phyloP scores from a whole-genome alignment of 2,329 filamentous ascomycete species.

The Herpotrichia juniperi region DNA sequence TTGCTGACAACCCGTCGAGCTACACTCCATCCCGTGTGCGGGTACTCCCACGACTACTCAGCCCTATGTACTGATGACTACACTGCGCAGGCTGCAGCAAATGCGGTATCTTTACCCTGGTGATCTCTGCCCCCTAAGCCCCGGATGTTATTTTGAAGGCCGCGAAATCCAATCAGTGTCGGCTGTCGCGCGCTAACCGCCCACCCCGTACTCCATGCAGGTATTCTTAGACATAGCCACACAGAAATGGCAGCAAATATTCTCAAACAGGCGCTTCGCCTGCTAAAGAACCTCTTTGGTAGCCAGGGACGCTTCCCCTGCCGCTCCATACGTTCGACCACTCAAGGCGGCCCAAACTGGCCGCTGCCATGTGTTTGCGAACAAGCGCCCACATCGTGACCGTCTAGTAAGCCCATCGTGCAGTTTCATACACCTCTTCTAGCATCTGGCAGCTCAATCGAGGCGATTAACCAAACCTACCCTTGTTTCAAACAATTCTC shows the following conservation, averaged over 20 bases:
- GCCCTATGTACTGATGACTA: slow-evolving; percentile 18
- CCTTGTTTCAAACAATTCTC: slow-evolving; percentile 48
- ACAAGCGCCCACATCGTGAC: slow-evolving; percentile 36
- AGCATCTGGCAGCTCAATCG: slow-evolving; percentile 34
- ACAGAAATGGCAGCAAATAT: slow-evolving; percentile 20
- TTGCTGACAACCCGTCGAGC: slow-evolving; percentile 20
- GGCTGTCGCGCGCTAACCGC: slow-evolving; percentile 27
- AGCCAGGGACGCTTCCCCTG: slow-evolving; percentile 26
- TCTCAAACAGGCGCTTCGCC: slow-evolving; percentile 46
- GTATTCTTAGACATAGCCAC: slow-evolving; percentile 46
- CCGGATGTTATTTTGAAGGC: slow-evolving; percentile 14
- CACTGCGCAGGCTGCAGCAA: neutral
- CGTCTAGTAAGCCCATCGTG: slow-evolving; percentile 33
- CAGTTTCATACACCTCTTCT: slow-evolving; percentile 37
- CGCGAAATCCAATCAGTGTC: slow-evolving; percentile 32
- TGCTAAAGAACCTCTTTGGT: slow-evolving; percentile 29
- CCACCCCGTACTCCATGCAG: slow-evolving; percentile 31
- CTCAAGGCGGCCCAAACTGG: slow-evolving; percentile 35
- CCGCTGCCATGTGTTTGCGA: slow-evolving; percentile 33
- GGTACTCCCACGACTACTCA: slow-evolving; percentile 9
- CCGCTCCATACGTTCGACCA: slow-evolving; percentile 27
- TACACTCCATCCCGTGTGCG: neutral
- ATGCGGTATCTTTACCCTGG: slow-evolving; percentile 3
- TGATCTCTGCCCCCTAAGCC: neutral
- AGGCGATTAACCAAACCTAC: slow-evolving; percentile 49